A percentile compares a stretch with the other conserved stretches of the same genome.
Evolutionary conservation across 495 filamentous ascomycete genomes (phyloP).

Genomic region (Penicillium coffeae): DNA sequence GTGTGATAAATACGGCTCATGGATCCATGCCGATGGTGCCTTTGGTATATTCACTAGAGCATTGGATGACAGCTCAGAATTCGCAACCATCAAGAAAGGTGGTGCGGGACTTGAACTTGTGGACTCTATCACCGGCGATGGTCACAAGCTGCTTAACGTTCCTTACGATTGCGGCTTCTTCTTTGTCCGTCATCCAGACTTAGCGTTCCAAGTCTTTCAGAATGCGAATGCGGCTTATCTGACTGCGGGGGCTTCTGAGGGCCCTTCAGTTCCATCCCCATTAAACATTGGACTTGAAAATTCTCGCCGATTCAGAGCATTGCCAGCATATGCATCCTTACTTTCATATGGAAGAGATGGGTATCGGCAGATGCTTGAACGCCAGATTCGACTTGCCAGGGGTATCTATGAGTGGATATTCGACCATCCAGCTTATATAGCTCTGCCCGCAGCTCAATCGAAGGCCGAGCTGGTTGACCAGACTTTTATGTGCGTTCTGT

Average conservation of each 20-base stretch:
- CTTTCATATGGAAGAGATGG: constrained; percentile 70
- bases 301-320: constrained; percentile 81
- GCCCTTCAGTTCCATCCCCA: constrained; percentile 63
- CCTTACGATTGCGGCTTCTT: constrained; percentile 95
- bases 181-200: constrained; percentile 58
- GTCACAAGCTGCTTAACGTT: constrained; percentile 91
- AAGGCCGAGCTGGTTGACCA: constrained; percentile 37
- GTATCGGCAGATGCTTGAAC: constrained; percentile 65
- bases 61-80: constrained; percentile 57
- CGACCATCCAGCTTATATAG: constrained; percentile 56
- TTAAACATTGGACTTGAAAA: constrained; percentile 90
- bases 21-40: constrained; percentile 89
- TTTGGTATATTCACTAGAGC: constrained; percentile 81
- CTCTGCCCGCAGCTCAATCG: constrained; percentile 50
- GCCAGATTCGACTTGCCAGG: constrained; percentile 68
- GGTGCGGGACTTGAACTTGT: constrained; percentile 72
- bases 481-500: constrained; percentile 76
- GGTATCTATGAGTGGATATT: constrained; percentile 60
- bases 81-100: constrained; percentile 48
- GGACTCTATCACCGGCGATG: constrained; percentile 83
- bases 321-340: constrained; percentile 82
- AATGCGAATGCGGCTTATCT: constrained; percentile 89
- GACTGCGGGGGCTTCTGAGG: constrained; percentile 32
- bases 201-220: constrained; percentile 62
- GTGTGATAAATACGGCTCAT: constrained; percentile 71